phyloP scores from a whole-genome alignment of 2,329 filamentous ascomycete genomes.

The Xylogone sp. region DNA sequence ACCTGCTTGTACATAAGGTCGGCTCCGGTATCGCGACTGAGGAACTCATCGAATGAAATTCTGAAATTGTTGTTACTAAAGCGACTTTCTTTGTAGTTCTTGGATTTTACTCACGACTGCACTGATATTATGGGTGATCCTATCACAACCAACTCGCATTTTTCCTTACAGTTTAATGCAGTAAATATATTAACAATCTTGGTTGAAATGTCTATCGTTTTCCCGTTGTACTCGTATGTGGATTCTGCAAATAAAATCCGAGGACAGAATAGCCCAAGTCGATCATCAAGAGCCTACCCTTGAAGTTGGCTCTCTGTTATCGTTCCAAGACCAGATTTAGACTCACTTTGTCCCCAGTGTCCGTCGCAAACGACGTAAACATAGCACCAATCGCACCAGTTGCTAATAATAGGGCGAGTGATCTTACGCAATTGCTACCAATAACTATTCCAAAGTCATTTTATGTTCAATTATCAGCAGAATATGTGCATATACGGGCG shows the following conservation, averaged over 20 bases:
- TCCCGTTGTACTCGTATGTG: not conserved
- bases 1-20: conserved; percentile 9
- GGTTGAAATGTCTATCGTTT: not conserved
- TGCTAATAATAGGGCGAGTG: not conserved
- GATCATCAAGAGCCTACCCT: not conserved
- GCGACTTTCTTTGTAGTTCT: not conserved
- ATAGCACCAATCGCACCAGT: not conserved
- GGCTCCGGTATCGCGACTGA: not conserved
- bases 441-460: not conserved
- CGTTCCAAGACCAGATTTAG: not conserved
- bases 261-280: not conserved
- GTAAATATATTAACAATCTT: not conserved
- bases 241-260: not conserved
- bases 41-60: not conserved
- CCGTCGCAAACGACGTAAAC: not conserved
- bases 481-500: not conserved
- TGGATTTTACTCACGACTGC: not conserved
- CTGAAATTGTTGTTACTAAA: not conserved
- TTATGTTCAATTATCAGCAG: not conserved
- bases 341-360: not conserved
- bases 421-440: not conserved
- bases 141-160: not conserved
- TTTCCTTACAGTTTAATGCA: not conserved
- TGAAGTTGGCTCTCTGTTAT: not conserved
- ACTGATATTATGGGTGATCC: not conserved